Conservation (phyloP, 305 asterid species). For the Solanum hybrid region DNA sequence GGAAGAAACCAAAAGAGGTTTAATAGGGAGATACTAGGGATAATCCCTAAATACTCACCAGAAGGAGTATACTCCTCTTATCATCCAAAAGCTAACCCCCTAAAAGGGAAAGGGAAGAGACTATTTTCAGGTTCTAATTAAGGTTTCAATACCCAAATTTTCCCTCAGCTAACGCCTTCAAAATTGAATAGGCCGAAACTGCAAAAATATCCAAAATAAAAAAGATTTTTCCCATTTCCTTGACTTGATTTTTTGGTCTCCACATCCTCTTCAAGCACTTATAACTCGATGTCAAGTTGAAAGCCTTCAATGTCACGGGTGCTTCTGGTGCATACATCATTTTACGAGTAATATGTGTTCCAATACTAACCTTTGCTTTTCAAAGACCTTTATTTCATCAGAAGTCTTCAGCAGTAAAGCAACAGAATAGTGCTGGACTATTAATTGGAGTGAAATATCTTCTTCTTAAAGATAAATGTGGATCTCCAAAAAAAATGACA, state of each 20-base stretch:
- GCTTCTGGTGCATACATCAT: neutral
- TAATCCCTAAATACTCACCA: neutral
- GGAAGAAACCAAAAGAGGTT: neutral
- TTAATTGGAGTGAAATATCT: neutral
- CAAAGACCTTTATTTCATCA: neutral
- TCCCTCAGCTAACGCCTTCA: neutral
- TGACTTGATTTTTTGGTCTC: neutral
- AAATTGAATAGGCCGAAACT: neutral
- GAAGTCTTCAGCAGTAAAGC: neutral
- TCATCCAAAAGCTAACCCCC: neutral
- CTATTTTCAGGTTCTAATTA: neutral
- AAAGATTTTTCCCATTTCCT: neutral
- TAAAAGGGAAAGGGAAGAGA: neutral
- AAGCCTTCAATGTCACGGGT: neutral
- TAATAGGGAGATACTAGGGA: neutral
- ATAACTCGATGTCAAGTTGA: neutral
- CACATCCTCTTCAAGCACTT: neutral
- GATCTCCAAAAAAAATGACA: neutral
- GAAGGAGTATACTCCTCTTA: neutral
- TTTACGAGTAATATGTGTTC: neutral
- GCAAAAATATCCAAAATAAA: neutral
- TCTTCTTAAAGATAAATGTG: constrained; percentile 21
- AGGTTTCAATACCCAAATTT: neutral
- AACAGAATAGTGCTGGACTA: neutral
- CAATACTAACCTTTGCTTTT: neutral